Conservation (phyloP, 148 eudicot genomes). For the Rhododendron molle region DNA sequence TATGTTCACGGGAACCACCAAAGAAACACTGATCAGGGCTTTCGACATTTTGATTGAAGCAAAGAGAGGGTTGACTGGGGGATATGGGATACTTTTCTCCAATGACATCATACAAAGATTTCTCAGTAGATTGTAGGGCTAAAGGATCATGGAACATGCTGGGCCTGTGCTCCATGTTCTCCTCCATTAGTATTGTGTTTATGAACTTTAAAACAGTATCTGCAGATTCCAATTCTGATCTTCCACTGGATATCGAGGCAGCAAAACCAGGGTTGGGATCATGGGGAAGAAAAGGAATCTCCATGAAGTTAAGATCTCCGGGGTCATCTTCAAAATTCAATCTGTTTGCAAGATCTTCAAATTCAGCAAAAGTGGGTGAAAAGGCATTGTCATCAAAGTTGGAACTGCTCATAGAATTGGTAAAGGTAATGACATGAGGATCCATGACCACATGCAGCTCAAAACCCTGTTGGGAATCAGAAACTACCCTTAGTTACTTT, state of each 20-base stretch:
- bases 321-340: constrained; percentile 12
- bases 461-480: no score
- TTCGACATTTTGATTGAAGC: constrained; percentile 23
- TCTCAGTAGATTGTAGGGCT: constrained; percentile 44
- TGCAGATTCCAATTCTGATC: constrained; percentile 27
- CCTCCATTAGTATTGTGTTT: constrained; percentile 45
- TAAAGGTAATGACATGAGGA: neutral
- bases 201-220: constrained; percentile 34
- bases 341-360: neutral
- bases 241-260: constrained; percentile 16
- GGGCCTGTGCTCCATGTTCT: constrained; percentile 42
- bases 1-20: constrained; percentile 31
- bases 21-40: constrained; percentile 42
- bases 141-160: constrained; percentile 49
- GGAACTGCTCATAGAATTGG: neutral
- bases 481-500: no score
- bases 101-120: constrained; percentile 36
- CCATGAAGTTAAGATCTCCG: constrained; percentile 17
- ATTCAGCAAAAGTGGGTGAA: constrained; percentile 12
- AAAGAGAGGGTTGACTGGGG: constrained; percentile 27
- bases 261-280: constrained; percentile 13
- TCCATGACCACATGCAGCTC: constrained; percentile 2
- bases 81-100: constrained; percentile 34
- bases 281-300: neutral
- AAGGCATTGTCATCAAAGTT: constrained; percentile 3